phyloP scores from a whole-genome alignment of 169 alveolate genomes.

The Amoebophrya sp. region DNA sequence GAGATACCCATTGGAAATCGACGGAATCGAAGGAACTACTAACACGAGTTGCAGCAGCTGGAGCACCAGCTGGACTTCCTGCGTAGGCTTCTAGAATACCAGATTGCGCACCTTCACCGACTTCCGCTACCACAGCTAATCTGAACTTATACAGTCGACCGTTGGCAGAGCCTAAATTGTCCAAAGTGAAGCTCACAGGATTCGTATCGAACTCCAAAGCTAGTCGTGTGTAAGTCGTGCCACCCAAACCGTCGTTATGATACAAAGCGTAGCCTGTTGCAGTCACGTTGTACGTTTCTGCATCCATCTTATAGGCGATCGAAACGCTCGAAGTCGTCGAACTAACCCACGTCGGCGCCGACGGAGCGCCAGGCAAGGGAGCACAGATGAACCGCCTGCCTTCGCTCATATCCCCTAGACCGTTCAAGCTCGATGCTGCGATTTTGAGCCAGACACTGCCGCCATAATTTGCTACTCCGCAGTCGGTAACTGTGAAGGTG shows the following conservation, averaged over 20 bases:
- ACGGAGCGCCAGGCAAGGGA: background rate
- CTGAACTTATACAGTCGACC: background rate
- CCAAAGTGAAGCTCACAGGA: background rate
- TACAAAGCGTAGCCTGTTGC: background rate
- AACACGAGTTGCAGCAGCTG: background rate
- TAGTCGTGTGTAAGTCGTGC: background rate
- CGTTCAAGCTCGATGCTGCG: background rate
- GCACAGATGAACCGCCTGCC: constrained; percentile 16
- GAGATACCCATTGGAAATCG: background rate
- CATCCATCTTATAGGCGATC: background rate
- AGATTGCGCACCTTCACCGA: background rate
- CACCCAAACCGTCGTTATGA: background rate
- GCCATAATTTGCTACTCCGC: background rate
- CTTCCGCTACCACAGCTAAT: background rate
- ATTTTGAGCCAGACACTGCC: background rate
- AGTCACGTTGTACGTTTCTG: constrained; percentile 4
- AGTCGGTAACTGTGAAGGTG: background rate
- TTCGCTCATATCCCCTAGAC: background rate
- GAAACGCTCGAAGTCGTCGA: background rate
- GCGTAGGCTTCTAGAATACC: background rate
- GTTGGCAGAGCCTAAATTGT: background rate
- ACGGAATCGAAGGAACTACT: background rate
- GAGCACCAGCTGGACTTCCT: background rate
- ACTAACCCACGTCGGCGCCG: background rate
- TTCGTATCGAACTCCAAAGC: background rate